Conservation (phyloP, 306 rosid species). For the Quercus parvula region DNA sequence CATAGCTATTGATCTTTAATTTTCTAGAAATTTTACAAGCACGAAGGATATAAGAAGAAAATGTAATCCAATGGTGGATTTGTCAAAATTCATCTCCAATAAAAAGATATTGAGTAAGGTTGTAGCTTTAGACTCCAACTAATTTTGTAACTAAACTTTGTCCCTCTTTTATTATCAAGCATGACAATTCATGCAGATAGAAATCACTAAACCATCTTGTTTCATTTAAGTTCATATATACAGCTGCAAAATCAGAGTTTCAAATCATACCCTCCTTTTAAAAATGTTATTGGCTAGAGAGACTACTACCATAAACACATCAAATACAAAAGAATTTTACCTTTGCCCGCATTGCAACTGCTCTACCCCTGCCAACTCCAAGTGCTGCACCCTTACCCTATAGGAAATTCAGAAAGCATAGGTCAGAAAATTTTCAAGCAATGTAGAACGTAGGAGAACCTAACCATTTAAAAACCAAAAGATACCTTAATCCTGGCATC, state of each 20-base stretch:
- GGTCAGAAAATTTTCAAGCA: conserved; percentile 5
- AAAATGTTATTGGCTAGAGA: neutral
- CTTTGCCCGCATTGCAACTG: conserved; percentile 97
- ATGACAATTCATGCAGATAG: neutral
- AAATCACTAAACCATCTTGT: neutral
- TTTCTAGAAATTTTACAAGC: no score
- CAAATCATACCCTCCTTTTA: neutral
- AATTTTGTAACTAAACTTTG: no score
- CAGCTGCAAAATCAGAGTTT: neutral
- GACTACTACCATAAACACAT: neutral
- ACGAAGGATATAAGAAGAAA: no score
- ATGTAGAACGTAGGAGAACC: neutral
- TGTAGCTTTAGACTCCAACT: no score
- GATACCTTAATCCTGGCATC: conserved; percentile 94
- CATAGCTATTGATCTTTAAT: no score
- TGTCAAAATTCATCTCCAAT: no score
- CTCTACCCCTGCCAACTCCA: conserved; percentile 98
- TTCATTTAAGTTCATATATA: neutral
- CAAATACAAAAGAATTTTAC: conserved; percentile 28
- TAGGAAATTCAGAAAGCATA: conserved; percentile 31
- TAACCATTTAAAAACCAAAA: neutral
- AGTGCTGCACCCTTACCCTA: conserved; percentile 99
- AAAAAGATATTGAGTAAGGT: no score
- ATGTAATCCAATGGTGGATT: no score
- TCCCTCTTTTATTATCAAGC: neutral